A percentile compares a stretch with the other conserved stretches of the same genome.
Evolutionary conservation across 257 asterid species (phyloP).

Genomic region (Apocynum venetum): DNA sequence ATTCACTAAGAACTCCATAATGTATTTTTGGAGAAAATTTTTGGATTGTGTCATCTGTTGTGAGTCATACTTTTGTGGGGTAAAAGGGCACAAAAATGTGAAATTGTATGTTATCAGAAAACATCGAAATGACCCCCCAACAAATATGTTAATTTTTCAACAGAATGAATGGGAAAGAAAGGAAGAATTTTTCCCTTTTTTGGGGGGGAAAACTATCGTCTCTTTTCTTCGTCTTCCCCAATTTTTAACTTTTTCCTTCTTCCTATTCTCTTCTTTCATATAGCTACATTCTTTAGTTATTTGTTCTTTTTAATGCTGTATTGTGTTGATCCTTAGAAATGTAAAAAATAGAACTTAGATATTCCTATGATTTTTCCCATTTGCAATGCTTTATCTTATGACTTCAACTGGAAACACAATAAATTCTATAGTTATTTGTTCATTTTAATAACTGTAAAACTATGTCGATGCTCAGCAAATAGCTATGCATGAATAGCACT

Average conservation of each 20-base stretch:
- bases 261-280: background rate
- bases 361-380: too few relatives aligned
- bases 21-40: conserved; percentile 6
- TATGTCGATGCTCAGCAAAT: too few relatives aligned
- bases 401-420: too few relatives aligned
- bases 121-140: background rate
- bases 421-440: too few relatives aligned
- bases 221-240: background rate
- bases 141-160: background rate
- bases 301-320: background rate
- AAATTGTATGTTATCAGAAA: conserved; percentile 28
- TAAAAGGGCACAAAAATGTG: conserved; percentile 33
- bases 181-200: conserved; percentile 6
- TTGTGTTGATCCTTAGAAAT: background rate
- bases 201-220: background rate
- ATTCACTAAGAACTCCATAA: conserved; percentile 47
- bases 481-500: too few relatives aligned
- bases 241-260: too few relatives aligned
- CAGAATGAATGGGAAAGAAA: conserved; percentile 16
- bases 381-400: too few relatives aligned
- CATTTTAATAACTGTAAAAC: too few relatives aligned
- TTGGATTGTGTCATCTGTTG: conserved; percentile 17
- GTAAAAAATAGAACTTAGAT: too few relatives aligned
- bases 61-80: conserved; percentile 19
- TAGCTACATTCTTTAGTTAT: background rate